Evolutionary conservation across 2,329 filamentous ascomycete genomes (phyloP).

Genomic region (Xylaria sp.): DNA sequence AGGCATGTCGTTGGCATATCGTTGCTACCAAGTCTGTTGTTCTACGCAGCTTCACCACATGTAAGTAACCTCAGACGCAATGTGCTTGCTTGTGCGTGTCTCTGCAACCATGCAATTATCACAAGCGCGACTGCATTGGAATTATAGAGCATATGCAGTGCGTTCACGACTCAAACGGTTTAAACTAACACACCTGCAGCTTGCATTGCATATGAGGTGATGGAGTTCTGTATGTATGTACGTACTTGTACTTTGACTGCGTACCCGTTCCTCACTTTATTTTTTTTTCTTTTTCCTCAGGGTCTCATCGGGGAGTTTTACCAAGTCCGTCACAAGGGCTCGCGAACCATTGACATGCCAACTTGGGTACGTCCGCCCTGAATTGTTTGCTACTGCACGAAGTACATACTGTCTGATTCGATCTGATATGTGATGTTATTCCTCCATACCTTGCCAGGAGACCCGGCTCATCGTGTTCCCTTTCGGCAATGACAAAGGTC

Average conservation of each 20-base stretch:
- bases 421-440: not conserved
- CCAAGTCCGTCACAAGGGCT: not conserved
- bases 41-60: no score
- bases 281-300: conserved; percentile 5
- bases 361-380: not conserved
- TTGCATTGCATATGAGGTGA: not conserved
- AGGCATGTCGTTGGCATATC: no score
- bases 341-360: not conserved
- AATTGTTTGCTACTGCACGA: not conserved
- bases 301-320: not conserved
- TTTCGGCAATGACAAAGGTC: not conserved
- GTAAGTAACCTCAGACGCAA: no score
- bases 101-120: not conserved
- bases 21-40: no score
- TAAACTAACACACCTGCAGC: conserved; percentile 1
- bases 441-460: no score
- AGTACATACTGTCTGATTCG: not conserved
- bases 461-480: not conserved
- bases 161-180: conserved; percentile 2
- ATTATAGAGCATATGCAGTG: not conserved
- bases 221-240: not conserved
- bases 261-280: no score
- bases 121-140: not conserved
- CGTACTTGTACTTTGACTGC: no score
- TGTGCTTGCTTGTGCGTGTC: not conserved